Base-by-base conservation (phyloP, 2,329 filamentous ascomycete genomes). In the Aureobasidium sp. region DNA sequence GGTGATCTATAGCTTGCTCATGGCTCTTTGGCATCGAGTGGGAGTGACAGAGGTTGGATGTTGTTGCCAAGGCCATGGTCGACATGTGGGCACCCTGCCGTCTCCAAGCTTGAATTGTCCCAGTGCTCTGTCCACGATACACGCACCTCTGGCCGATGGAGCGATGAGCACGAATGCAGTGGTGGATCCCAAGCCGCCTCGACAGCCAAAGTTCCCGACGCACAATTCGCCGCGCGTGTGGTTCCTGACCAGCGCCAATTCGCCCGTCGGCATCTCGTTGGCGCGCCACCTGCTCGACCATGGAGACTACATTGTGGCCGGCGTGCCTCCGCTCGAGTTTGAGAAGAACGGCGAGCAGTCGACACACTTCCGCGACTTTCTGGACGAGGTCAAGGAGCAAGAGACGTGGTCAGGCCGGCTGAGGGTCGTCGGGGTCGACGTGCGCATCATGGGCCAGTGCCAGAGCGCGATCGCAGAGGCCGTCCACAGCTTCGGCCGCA, bases 241-340 rank as follows among this genome's bases (percentile, higher is more conserved):
- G 94, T 86, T 99, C 70, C 78, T 99, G 65, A 96, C 92, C 11
- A 87, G 89, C 62, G 89, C 90, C 35, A 83, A 93, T 62, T 93
- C 90, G 37, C 90, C 93, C 13, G 82, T 96, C 64, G 87, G 87
- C 58, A 88, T 96, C 62, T 87, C 89, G 47, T 81, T 96, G 61
- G 88, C 90, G 58, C 85, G 88, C 59, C 84, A 90, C 67, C 81
- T 95, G 45, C 85, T 97, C 50, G 84, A 84, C n/a, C 91, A 96
- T 74, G 93, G 94, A 51, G 94, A 97, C 74, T 92, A 88, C 71
- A 88, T 95, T 49, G 87, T 93, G 50, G 88, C 90, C 5, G 94
- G 92, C 58, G 80, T 96, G 35, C 84, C 89, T 50, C 87, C 90
- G 3, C 78, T 82, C 54, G 89, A 94, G 73, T 86, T 92, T 64